A percentile compares a stretch with the other conserved stretches of the same genome.
phyloP scores from a whole-genome alignment of 306 rosid species.

The Lupinus albus region DNA sequence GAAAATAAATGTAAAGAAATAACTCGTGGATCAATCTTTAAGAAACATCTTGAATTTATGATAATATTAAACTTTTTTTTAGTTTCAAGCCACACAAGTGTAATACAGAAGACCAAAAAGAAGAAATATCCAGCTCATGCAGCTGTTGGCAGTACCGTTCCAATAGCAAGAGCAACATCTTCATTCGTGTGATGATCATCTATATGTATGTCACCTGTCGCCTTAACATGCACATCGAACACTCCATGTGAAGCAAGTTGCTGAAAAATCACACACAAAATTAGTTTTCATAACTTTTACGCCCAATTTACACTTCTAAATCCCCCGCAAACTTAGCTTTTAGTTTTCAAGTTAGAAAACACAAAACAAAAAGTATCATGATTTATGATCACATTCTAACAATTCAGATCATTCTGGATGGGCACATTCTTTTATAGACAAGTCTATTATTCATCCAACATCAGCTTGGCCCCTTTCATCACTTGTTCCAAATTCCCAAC shows the following conservation, averaged over 20 bases:
- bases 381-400: slow-evolving; percentile 23
- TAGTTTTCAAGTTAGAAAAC: slow-evolving; percentile 14
- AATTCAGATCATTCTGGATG: background rate
- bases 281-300: slow-evolving; percentile 16
- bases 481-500: slow-evolving; percentile 13
- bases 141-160: slow-evolving; percentile 63
- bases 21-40: slow-evolving; percentile 15
- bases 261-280: slow-evolving; percentile 47
- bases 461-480: slow-evolving; percentile 13
- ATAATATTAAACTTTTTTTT: background rate
- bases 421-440: slow-evolving; percentile 3
- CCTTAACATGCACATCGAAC: slow-evolving; percentile 79
- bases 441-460: slow-evolving; percentile 22
- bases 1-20: slow-evolving; percentile 15
- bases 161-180: slow-evolving; percentile 90
- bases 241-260: slow-evolving; percentile 95
- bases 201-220: slow-evolving; percentile 81
- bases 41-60: slow-evolving; percentile 12
- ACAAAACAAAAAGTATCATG: background rate
- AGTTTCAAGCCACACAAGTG: slow-evolving; percentile 12
- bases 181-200: slow-evolving; percentile 96
- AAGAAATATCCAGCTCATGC: slow-evolving; percentile 29
- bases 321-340: slow-evolving; percentile 8
- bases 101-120: slow-evolving; percentile 26
- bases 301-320: background rate